Conservation (phyloP, 2,329 filamentous ascomycete species). For the Blastomyces parvus region DNA sequence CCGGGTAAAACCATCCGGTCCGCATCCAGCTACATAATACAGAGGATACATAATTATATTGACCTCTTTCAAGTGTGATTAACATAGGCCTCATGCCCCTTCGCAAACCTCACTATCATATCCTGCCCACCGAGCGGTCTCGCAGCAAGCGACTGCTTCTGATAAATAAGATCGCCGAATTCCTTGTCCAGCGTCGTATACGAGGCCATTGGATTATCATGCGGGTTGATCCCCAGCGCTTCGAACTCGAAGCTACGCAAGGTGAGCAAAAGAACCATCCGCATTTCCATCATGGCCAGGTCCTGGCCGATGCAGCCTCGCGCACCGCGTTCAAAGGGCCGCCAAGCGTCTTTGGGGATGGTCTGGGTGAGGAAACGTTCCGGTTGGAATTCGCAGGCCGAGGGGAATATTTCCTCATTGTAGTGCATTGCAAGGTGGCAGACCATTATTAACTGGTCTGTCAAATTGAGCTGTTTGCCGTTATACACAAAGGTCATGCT, state of each 20-base stretch:
- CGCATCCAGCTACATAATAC: neutral
- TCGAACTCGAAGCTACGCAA: constrained; percentile 21
- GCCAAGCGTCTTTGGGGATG: constrained; percentile 32
- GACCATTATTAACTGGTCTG: constrained; percentile 5
- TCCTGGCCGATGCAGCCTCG: constrained; percentile 44
- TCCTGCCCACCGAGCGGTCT: constrained; percentile 3
- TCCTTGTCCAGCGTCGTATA: constrained; percentile 4
- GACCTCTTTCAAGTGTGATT: neutral
- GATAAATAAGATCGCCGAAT: constrained; percentile 5
- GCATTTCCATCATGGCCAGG: constrained; percentile 39
- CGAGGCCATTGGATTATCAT: constrained; percentile 6
- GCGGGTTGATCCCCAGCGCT: constrained; percentile 7
- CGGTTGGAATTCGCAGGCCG: constrained; percentile 24
- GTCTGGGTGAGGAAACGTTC: constrained; percentile 26
- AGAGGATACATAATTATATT: neutral
- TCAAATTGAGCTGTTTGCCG: neutral
- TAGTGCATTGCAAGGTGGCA: constrained; percentile 9
- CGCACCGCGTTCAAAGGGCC: constrained; percentile 42
- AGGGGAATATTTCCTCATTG: constrained; percentile 9
- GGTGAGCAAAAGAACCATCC: constrained; percentile 21
- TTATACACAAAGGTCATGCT: constrained; percentile 3
- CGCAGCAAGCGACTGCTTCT: constrained; percentile 7
- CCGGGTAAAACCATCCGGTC: no score
- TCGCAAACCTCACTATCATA: constrained; percentile 8
- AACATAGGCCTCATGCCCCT: neutral